Evolutionary conservation across 129 eudicot genomes (phyloP), one percentile per base, ranked within the genome.

Genomic region (Ambrosia artemisiifolia): DNA sequence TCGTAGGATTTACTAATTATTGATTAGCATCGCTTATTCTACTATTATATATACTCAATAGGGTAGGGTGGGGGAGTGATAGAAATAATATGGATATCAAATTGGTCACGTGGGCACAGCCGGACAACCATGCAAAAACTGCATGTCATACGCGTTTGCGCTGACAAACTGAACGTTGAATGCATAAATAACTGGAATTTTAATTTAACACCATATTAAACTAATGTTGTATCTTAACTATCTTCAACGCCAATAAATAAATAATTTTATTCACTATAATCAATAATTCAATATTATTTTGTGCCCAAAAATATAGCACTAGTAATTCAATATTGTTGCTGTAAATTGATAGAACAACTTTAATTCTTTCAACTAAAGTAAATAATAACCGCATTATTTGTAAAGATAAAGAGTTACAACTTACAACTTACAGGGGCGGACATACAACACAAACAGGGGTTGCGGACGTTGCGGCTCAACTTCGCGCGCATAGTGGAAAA

Each of bases 41-140:
- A 6, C 6, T 0, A 0, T 3, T 54, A 6, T 64, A 20, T 11
- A 11, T 20, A 10, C n/a, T n/a, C n/a, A n/a, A n/a, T n/a, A n/a
- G n/a, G n/a, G 14, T 69, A 18, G 16, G 11, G 18, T 3, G 3
- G 33, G 16, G 68, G 2, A 54, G 76, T 55, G 73, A 36, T 19
- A 11, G 7, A 71, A 24, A 24, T 24, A 24, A 67, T 67, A 76
- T 47, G 47, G 62, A 48, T 68, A 18, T 42, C 72, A 78, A 71
- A 63, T 55, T 78, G 77, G 73, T 78, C 82, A 78, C 73, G 77
- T 78, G 82, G 65, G 65, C 43, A 20, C 43, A 20, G 35, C 7
- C 3, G 42, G 82, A 78, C 82, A 78, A 73, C 67, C 82, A 78
- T 78, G 82, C 77, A 78, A 42, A 64, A 63, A 78, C 82, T 78